phyloP scores from a whole-genome alignment of 495 filamentous ascomycete species.

The Thozetella sp. region DNA sequence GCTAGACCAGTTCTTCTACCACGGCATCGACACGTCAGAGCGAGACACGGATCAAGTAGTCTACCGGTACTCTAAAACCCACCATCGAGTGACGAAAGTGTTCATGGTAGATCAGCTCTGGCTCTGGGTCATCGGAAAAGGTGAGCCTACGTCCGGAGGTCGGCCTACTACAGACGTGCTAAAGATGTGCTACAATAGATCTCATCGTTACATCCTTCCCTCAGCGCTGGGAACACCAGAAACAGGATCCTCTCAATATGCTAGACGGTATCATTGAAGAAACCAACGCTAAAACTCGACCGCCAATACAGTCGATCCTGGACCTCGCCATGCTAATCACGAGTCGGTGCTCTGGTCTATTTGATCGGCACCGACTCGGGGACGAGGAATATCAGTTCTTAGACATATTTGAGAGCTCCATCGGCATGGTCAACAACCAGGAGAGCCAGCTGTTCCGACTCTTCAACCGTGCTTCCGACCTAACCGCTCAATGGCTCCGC shows the following conservation, averaged over 20 bases:
- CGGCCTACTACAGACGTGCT: no score
- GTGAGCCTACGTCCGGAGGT: no score
- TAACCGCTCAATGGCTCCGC: constrained; percentile 63
- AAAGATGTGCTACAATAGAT: constrained; percentile 23
- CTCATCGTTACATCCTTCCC: constrained; percentile 70
- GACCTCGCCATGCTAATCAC: constrained; percentile 70
- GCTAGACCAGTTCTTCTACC: constrained; percentile 73
- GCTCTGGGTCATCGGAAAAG: constrained; percentile 69
- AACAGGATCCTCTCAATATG: constrained; percentile 69
- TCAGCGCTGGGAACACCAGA: constrained; percentile 70
- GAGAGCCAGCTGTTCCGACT: constrained; percentile 66
- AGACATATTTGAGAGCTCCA: constrained; percentile 72
- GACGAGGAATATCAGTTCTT: constrained; percentile 70
- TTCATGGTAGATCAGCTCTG: constrained; percentile 79
- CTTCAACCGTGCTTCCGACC: constrained; percentile 63
- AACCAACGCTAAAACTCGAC: constrained; percentile 69
- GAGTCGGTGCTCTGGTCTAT: constrained; percentile 64
- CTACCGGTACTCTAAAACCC: constrained; percentile 58
- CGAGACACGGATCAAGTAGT: constrained; percentile 74
- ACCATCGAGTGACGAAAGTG: constrained; percentile 59
- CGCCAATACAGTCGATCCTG: constrained; percentile 63
- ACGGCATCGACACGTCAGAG: constrained; percentile 67
- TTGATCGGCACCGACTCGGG: constrained; percentile 63
- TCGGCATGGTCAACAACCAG: constrained; percentile 63
- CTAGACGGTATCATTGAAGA: constrained; percentile 71